Conservation (phyloP, 345 rosid genomes). For the Barbarea vulgaris region DNA sequence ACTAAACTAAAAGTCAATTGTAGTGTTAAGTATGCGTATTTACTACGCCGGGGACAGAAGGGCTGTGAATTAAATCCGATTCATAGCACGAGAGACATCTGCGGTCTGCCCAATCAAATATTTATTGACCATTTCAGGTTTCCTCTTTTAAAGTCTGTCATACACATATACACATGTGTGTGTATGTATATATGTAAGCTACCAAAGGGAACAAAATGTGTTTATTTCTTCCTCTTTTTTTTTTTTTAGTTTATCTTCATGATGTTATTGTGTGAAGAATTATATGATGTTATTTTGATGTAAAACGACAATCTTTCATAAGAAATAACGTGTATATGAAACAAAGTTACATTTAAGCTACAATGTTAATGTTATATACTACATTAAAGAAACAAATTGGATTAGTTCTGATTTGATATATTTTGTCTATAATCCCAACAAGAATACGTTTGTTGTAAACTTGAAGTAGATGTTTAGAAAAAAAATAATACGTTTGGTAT, state of each 20-base stretch:
- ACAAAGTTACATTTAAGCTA: constrained; percentile 5
- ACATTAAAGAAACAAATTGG: neutral
- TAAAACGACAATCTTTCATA: neutral
- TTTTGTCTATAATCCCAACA: neutral
- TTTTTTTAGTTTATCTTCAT: neutral
- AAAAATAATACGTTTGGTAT: neutral
- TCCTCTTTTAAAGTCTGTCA: constrained; percentile 31
- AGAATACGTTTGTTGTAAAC: neutral
- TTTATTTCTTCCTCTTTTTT: neutral
- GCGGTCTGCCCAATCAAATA: constrained; percentile 28
- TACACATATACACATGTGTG: neutral
- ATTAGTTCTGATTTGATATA: constrained; percentile 1
- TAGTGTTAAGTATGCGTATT: constrained; percentile 8
- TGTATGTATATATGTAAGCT: neutral
- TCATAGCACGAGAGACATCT: constrained; percentile 38
- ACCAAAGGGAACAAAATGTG: neutral
- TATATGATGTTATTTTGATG: neutral
- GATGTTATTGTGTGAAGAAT: neutral
- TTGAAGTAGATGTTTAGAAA: neutral
- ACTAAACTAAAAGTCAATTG: constrained; percentile 23
- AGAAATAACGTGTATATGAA: neutral
- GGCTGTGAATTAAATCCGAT: constrained; percentile 23
- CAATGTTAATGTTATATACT: neutral
- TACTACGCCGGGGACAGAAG: constrained; percentile 31
- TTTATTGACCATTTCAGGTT: constrained; percentile 34